These are phyloP conservation scores for Cymbopogon flexuosus DNA, from an alignment of 202 grass and related monocot genomes.

Conservation along the genomic window DNA sequence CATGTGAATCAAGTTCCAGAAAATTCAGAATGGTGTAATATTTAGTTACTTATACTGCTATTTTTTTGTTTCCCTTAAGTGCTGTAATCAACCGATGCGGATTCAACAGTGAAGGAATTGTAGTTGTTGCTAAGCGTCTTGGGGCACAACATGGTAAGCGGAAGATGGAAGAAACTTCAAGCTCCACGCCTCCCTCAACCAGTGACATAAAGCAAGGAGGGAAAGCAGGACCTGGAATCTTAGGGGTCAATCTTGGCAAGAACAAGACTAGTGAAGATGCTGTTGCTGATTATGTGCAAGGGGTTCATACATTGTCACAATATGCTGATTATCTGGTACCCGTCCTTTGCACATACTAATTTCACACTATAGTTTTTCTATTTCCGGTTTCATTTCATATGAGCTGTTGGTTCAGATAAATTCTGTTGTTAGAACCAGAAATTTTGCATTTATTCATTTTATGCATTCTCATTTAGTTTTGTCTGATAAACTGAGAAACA, in stretches of 20 bases:
- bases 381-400: slow-evolving; percentile 21
- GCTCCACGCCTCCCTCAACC: slow-evolving; percentile 29
- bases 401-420: slow-evolving; percentile 3
- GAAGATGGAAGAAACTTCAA: slow-evolving; percentile 94
- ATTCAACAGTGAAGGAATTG: slow-evolving; percentile 95
- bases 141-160: slow-evolving; percentile 96
- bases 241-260: slow-evolving; percentile 96
- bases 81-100: slow-evolving; percentile 84
- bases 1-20: not conserved
- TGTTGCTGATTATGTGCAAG: slow-evolving; percentile 90
- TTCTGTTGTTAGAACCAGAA: not conserved
- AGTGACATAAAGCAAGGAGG: slow-evolving; percentile 75
- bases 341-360: slow-evolving; percentile 14
- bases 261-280: slow-evolving; percentile 97
- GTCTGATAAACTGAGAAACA: not conserved
- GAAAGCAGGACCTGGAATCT: slow-evolving; percentile 92
- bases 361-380: slow-evolving; percentile 5
- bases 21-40: not conserved
- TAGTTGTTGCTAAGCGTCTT: slow-evolving; percentile 89
- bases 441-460: slow-evolving; percentile 2
- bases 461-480: not conserved
- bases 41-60: slow-evolving; percentile 17
- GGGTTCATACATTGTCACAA: slow-evolving; percentile 95
- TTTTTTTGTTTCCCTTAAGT: slow-evolving; percentile 40
- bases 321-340: slow-evolving; percentile 98